phyloP scores from a whole-genome alignment of 345 rosid genomes.

The Euphorbia peplus region DNA sequence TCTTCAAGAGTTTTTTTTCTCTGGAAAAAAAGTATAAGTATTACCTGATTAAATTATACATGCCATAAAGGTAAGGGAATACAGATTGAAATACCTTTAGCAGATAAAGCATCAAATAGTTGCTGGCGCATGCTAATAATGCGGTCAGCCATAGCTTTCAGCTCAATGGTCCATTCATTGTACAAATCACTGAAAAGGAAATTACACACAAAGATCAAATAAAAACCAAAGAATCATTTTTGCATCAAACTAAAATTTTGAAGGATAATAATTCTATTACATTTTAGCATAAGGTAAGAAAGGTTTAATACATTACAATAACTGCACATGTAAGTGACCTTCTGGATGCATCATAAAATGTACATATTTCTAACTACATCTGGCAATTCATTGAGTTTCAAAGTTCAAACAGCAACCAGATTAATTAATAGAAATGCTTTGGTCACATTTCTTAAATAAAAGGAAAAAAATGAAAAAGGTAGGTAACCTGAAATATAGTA shows the following conservation, averaged over 20 bases:
- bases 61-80: no score
- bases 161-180: constrained; percentile 43
- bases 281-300: neutral
- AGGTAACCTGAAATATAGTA: neutral
- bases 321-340: neutral
- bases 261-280: neutral
- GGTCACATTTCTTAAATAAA: neutral
- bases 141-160: constrained; percentile 46
- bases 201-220: neutral
- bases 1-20: neutral
- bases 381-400: neutral
- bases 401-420: neutral
- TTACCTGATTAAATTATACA: neutral
- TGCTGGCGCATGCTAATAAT: constrained; percentile 37
- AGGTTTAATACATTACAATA: neutral
- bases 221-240: neutral
- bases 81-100: constrained; percentile 34
- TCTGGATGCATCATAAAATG: neutral
- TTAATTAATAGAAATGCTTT: constrained; percentile 1
- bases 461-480: neutral
- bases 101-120: constrained; percentile 37
- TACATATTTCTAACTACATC: neutral
- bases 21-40: neutral
- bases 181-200: constrained; percentile 33
- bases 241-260: neutral